phyloP scores from a whole-genome alignment of 75 land plant species.

The Picea sitchensis region DNA sequence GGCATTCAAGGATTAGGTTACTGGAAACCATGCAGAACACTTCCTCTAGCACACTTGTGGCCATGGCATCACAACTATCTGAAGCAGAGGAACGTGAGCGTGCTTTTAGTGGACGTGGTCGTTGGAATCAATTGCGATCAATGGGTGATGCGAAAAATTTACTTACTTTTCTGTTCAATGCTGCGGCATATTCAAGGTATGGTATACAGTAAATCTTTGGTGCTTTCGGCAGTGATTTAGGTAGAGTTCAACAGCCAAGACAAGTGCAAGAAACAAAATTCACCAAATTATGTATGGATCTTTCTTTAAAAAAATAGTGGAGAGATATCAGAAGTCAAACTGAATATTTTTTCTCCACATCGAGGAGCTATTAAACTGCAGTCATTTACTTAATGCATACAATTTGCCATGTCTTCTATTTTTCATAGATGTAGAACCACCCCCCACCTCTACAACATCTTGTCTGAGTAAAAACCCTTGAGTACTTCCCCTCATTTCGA shows the following conservation, averaged over 20 bases:
- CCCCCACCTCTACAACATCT: no score
- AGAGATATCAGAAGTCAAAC: background rate
- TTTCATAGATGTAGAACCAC: no score
- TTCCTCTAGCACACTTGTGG: slow-evolving; percentile 66
- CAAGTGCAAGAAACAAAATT: background rate
- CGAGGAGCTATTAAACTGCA: background rate
- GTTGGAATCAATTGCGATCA: slow-evolving; percentile 87
- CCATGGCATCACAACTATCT: slow-evolving; percentile 98
- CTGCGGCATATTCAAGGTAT: slow-evolving; percentile 77
- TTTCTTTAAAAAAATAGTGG: background rate
- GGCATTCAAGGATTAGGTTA: slow-evolving; percentile 68
- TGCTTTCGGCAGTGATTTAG: background rate
- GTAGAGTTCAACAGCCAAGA: background rate
- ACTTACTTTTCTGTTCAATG: slow-evolving; percentile 64
- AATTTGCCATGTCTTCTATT: no score
- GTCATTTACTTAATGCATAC: no score
- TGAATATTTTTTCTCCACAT: background rate
- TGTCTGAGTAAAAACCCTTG: no score
- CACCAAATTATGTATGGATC: background rate
- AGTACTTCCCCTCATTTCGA: no score
- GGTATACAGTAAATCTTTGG: background rate
- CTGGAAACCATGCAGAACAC: slow-evolving; percentile 83
- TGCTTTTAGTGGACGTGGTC: slow-evolving; percentile 68
- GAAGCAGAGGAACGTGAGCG: slow-evolving; percentile 97
- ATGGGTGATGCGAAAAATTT: slow-evolving; percentile 84